Percentiles rank a stretch among this genome's conserved stretches.
phyloP scores from a whole-genome alignment of 768 basidiomycete genomes.

The Holtermanniella nyarrowii region DNA sequence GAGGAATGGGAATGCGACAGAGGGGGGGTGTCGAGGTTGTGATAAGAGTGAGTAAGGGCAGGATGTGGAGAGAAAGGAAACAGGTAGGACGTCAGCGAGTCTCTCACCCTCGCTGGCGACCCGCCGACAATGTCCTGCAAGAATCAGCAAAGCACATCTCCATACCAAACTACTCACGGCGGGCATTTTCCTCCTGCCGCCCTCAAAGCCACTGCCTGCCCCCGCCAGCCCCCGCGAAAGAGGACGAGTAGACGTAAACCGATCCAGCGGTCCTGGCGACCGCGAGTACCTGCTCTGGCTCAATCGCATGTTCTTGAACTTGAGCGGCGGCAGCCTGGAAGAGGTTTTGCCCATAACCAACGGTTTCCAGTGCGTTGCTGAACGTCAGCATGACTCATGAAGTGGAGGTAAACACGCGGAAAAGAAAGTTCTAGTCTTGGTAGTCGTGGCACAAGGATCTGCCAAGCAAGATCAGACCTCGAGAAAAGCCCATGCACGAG shows the following conservation, averaged over 20 bases:
- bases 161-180: constrained; percentile 20
- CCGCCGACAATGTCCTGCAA: constrained; percentile 30
- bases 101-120: constrained; percentile 39
- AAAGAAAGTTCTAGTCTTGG: no score
- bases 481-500: no score
- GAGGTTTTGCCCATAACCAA: background rate
- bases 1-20: background rate
- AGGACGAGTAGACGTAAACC: background rate
- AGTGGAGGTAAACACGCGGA: no score
- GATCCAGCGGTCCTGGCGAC: background rate
- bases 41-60: background rate
- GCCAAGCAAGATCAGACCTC: no score
- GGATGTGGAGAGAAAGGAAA: constrained; percentile 20
- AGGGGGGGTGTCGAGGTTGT: background rate
- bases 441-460: no score
- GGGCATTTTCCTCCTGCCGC: constrained; percentile 39
- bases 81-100: constrained; percentile 39
- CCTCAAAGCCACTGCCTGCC: constrained; percentile 42
- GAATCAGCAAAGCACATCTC: background rate
- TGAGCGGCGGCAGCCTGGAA: background rate
- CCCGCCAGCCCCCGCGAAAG: constrained; percentile 31
- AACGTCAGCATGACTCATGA: background rate
- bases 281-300: background rate
- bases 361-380: background rate
- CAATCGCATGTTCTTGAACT: background rate